phyloP scores from a whole-genome alignment of 1,284 basidiomycete genomes.

The Rhodotorula sp. region DNA sequence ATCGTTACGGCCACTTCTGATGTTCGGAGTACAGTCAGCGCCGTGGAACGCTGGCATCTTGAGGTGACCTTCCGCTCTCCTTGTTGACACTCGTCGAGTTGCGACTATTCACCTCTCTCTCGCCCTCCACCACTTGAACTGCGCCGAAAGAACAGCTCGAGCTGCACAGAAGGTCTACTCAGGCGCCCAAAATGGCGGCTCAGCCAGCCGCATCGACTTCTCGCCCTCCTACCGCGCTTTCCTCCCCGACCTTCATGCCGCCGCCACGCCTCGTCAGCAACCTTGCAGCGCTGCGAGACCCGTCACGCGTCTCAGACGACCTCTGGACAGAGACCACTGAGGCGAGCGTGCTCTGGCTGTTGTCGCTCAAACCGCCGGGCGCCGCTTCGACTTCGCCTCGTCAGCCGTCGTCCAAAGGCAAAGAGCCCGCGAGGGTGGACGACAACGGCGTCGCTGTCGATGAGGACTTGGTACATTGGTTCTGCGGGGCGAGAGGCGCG shows the following conservation, averaged over 20 bases:
- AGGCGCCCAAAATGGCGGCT: neutral
- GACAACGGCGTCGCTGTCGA: conserved; percentile 15
- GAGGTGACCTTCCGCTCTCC: no score
- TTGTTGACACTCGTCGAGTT: no score
- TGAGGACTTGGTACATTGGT: conserved; percentile 32
- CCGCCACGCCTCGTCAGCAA: conserved; percentile 12
- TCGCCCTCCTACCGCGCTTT: neutral
- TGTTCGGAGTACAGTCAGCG: no score
- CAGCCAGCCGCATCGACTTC: neutral
- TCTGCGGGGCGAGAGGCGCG: conserved; percentile 32
- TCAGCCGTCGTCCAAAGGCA: conserved; percentile 3
- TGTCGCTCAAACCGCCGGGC: conserved; percentile 14
- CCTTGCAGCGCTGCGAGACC: conserved; percentile 19
- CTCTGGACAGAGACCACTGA: conserved; percentile 34
- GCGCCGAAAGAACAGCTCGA: no score
- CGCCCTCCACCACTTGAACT: no score
- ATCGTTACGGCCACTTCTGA: no score
- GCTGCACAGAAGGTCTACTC: no score
- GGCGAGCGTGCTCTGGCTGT: conserved; percentile 27
- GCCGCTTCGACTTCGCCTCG: neutral
- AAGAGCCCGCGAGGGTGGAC: conserved; percentile 12
- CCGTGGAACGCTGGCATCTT: no score
- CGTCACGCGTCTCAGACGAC: conserved; percentile 20
- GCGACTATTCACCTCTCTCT: no score
- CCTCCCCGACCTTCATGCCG: neutral